Conservation (phyloP, 768 basidiomycete species). For the Serendipita sp. region DNA sequence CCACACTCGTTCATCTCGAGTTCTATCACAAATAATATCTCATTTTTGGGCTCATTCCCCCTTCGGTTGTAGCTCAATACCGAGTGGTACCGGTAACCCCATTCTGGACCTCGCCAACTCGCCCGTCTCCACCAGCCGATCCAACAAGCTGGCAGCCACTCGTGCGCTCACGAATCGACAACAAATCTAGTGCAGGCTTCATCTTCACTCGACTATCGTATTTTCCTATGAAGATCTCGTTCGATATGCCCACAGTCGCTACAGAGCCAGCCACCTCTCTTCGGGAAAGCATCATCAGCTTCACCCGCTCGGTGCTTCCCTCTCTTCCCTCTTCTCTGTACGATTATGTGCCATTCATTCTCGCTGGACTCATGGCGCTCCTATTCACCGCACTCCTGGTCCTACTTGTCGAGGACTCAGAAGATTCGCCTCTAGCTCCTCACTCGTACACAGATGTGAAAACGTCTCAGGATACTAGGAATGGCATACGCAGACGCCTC, state of each 20-base stretch:
- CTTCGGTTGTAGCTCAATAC: too few species aligned
- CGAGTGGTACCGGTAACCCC: too few species aligned
- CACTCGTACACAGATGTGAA: not conserved
- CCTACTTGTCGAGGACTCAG: not conserved
- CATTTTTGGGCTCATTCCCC: too few species aligned
- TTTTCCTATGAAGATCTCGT: too few species aligned
- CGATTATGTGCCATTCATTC: constrained; percentile 1
- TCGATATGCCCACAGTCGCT: not conserved
- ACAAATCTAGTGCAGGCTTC: too few species aligned
- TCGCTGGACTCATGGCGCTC: constrained; percentile 2
- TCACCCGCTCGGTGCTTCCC: not conserved
- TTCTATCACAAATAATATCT: too few species aligned
- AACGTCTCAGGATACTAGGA: not conserved
- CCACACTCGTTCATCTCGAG: too few species aligned
- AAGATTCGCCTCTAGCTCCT: not conserved
- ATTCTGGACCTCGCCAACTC: too few species aligned
- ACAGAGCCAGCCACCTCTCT: not conserved
- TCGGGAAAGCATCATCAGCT: not conserved
- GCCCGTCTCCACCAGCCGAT: too few species aligned
- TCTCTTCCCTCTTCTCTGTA: not conserved
- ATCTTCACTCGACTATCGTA: too few species aligned
- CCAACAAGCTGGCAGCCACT: too few species aligned
- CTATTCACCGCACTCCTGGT: not conserved
- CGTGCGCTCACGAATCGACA: too few species aligned
- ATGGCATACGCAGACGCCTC: not conserved